Evolutionary conservation across 2,329 filamentous ascomycete species (phyloP), one percentile per base, ranked within the genome.

Genomic region (Fusarium sp.): DNA sequence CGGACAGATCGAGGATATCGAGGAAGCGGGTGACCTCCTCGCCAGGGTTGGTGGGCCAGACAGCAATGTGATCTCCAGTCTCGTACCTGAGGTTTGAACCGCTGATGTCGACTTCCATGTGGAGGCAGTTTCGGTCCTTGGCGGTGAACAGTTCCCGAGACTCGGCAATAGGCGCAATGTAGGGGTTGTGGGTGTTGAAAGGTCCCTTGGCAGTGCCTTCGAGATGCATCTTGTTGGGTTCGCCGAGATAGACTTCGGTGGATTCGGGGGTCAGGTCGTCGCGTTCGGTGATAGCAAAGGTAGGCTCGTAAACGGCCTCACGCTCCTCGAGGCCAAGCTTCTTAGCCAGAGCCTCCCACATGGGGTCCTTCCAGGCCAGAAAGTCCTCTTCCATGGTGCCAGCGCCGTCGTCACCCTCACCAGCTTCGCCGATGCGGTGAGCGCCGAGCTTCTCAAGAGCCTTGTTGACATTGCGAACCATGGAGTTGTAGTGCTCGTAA

Each of bases 381-480:
- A 98, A 99, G 80, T 99, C 97, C 86, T 99, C 97, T 86, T 99
- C 97, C 97, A 99, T 99, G 66, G 97, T 99, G 71, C 97, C 97
- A 75, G 97, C 95, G 74, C 97, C 97, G 82, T 99, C 97, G 79
- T 99, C 97, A 80, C 97, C 97, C 86, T 98, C 96, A 78, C 97
- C 97, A 65, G 95, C 95, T 67, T 92, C 88, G 54, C 97, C 95
- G 76, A 99, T 94, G 76, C 95, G 90, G 80, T 91, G 89, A 14
- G 94, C 97, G 70, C 97, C 97, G 22, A 97, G 88, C 80, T 94
- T 96, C 80, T 91, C 88, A 68, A 99, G 87, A 71, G 91, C 92
- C 82, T 93, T 91, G 85, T 97, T 91, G 67, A 98, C 92, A 73
- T 96, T 94, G 82, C 96, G 95, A 70, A 99, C 95, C 95, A 99